These are phyloP conservation scores for Aspergillus sp. DNA, from an alignment of 2,329 filamentous ascomycete genomes.

Conservation along the genomic window DNA sequence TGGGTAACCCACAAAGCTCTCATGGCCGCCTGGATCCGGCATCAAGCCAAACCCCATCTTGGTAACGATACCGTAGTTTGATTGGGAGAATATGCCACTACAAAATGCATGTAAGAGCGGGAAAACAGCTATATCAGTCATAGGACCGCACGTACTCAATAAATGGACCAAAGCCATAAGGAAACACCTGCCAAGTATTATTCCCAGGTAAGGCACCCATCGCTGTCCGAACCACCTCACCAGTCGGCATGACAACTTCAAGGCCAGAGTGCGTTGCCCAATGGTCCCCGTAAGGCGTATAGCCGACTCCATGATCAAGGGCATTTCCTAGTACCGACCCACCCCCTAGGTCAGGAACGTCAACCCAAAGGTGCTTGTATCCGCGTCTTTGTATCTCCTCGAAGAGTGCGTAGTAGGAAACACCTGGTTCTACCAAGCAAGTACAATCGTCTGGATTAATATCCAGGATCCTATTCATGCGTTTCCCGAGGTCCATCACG, in stretches of 20 bases:
- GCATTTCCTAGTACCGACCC: conserved; percentile 50
- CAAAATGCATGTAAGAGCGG: no score
- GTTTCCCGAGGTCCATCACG: neutral
- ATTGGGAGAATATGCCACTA: no score
- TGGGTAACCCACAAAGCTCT: no score
- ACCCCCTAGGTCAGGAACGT: conserved; percentile 34
- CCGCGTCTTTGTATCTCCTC: conserved; percentile 33
- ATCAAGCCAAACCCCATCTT: no score
- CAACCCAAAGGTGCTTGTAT: conserved; percentile 27
- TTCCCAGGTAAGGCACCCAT: conserved; percentile 41
- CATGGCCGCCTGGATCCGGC: no score
- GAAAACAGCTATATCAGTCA: no score
- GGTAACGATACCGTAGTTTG: no score
- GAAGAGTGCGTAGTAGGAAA: conserved; percentile 54
- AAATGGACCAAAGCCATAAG: no score
- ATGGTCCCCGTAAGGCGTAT: conserved; percentile 43
- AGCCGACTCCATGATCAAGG: conserved; percentile 48
- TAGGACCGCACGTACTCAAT: no score
- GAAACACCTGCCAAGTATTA: no score
- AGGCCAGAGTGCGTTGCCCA: conserved; percentile 44
- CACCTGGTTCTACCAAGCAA: conserved; percentile 57
- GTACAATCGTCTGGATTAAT: conserved; percentile 50
- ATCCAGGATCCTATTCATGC: conserved; percentile 54
- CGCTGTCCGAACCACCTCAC: conserved; percentile 47
- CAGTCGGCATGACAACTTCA: conserved; percentile 49